Percentiles rank a stretch among this genome's conserved stretches.
Conservation (phyloP, 2,329 filamentous ascomycete genomes). For the Ophiostoma triangulosporum region DNA sequence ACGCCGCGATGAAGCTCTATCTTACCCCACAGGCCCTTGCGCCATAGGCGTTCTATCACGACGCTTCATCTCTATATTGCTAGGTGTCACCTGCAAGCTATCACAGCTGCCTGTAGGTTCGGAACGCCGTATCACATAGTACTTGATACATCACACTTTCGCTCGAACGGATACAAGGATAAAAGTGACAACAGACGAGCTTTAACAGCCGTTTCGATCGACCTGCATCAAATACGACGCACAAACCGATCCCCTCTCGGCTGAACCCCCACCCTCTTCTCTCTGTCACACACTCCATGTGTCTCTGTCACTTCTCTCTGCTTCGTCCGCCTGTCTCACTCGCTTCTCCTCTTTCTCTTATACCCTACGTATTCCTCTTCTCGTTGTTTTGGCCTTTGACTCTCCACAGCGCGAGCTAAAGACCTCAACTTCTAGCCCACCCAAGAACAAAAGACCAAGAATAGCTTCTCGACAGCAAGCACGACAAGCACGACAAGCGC, state of each 20-base stretch:
- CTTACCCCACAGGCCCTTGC: no score
- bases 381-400: no score
- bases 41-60: no score
- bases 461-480: background rate
- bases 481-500: background rate
- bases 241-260: background rate
- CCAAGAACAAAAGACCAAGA: no score
- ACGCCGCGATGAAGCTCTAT: no score
- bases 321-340: background rate
- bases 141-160: background rate
- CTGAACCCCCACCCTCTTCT: background rate
- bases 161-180: background rate
- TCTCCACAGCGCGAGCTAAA: no score
- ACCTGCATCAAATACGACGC: slow-evolving; percentile 1
- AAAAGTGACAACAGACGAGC: background rate
- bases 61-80: background rate
- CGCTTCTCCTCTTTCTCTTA: background rate
- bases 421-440: no score
- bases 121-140: background rate
- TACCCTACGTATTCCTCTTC: background rate
- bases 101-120: background rate
- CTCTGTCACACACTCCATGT: background rate
- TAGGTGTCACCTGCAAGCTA: background rate
- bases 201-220: background rate
- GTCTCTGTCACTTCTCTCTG: background rate